Percentiles rank a stretch among this genome's conserved stretches.
Evolutionary conservation across 2,329 filamentous ascomycete species (phyloP).

Genomic region (Alternaria novae-zelandiae): DNA sequence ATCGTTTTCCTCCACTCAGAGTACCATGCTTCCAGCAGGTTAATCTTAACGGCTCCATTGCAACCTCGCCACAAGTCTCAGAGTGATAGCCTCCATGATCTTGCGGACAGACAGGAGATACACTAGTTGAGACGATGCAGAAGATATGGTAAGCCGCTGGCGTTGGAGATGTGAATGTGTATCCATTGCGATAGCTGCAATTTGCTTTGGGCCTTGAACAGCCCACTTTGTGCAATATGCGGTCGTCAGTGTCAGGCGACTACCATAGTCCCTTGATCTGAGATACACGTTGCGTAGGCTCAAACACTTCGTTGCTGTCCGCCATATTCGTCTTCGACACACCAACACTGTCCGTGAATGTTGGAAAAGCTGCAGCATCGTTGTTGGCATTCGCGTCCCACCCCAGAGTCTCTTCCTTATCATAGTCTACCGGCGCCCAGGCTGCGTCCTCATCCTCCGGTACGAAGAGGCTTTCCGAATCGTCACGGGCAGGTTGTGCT

Average conservation of each 20-base stretch:
- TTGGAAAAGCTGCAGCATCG: slow-evolving; percentile 49
- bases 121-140: background rate
- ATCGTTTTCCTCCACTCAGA: too few relatives aligned
- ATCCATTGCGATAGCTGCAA: background rate
- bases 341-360: slow-evolving; percentile 52
- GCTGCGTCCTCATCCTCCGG: slow-evolving; percentile 69
- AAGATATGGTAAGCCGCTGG: background rate
- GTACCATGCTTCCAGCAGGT: too few relatives aligned
- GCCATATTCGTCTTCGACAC: slow-evolving; percentile 30
- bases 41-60: too few relatives aligned
- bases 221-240: background rate
- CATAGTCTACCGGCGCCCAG: slow-evolving; percentile 75
- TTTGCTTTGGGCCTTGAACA: background rate
- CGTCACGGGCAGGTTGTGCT: slow-evolving; percentile 53
- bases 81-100: too few relatives aligned
- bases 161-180: background rate
- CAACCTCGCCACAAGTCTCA: too few relatives aligned
- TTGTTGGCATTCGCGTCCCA: slow-evolving; percentile 74
- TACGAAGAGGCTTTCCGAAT: slow-evolving; percentile 75
- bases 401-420: slow-evolving; percentile 70
- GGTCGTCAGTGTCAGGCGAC: background rate
- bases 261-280: slow-evolving; percentile 55
- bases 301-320: slow-evolving; percentile 55
- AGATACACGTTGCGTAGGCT: slow-evolving; percentile 76
- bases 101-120: background rate